phyloP scores from a whole-genome alignment of 2,329 filamentous ascomycete species.

The Sordariomycetes sp. region DNA sequence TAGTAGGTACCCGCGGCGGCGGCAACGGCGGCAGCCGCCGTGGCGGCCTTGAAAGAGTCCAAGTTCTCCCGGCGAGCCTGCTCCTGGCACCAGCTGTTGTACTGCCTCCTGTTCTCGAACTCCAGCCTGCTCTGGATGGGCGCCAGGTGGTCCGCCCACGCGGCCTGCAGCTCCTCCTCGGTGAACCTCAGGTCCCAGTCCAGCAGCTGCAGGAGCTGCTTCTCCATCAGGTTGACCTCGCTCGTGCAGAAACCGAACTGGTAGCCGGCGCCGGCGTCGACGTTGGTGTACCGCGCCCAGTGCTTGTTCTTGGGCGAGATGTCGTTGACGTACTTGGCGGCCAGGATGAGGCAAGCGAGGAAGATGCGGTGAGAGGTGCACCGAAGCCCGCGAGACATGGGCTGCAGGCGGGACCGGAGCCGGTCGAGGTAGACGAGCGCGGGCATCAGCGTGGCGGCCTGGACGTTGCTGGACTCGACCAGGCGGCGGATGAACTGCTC shows the following conservation, averaged over 20 bases:
- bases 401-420: slow-evolving; percentile 74
- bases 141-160: slow-evolving; percentile 79
- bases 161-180: slow-evolving; percentile 74
- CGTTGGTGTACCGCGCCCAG: slow-evolving; percentile 88
- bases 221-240: slow-evolving; percentile 99
- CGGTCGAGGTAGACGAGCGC: slow-evolving; percentile 87
- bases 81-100: slow-evolving; percentile 22
- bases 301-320: slow-evolving; percentile 99
- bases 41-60: background rate
- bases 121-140: slow-evolving; percentile 61
- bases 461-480: slow-evolving; percentile 86
- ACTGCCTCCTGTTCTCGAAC: slow-evolving; percentile 36
- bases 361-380: slow-evolving; percentile 98
- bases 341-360: slow-evolving; percentile 71
- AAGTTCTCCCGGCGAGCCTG: slow-evolving; percentile 16
- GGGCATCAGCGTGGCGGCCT: slow-evolving; percentile 95
- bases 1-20: background rate
- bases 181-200: slow-evolving; percentile 89
- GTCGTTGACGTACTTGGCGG: slow-evolving; percentile 97
- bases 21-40: slow-evolving; percentile 7
- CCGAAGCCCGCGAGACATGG: slow-evolving; percentile 89
- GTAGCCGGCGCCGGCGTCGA: slow-evolving; percentile 46
- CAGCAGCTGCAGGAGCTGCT: slow-evolving; percentile 88
- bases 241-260: slow-evolving; percentile 86
- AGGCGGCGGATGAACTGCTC: slow-evolving; percentile 88